These are phyloP conservation scores for Coniella lustricola DNA, from an alignment of 2,329 filamentous ascomycete genomes.

Conservation along the genomic window DNA sequence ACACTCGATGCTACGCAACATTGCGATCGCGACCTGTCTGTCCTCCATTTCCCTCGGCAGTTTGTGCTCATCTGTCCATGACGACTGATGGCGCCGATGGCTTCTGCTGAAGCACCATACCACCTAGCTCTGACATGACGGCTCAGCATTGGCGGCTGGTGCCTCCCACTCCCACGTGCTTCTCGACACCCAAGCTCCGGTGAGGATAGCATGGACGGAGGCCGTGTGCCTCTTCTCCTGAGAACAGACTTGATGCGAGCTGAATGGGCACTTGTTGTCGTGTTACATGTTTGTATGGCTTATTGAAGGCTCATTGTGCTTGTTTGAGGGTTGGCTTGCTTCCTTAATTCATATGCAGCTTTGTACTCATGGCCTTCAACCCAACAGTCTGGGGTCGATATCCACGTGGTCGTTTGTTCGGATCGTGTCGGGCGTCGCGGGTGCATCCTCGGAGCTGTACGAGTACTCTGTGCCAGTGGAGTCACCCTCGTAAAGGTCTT, in stretches of 20 bases:
- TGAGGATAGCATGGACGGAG: too few relatives aligned
- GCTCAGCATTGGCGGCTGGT: not conserved
- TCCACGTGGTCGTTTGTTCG: conserved; percentile 4
- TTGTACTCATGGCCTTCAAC: not conserved
- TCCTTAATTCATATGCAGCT: too few relatives aligned
- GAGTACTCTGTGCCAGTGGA: conserved; percentile 7
- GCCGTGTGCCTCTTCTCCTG: too few relatives aligned
- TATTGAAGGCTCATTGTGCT: too few relatives aligned
- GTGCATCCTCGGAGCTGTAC: conserved; percentile 6
- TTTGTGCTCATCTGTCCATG: not conserved
- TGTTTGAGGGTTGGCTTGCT: too few relatives aligned
- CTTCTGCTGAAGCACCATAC: not conserved
- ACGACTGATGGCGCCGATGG: not conserved
- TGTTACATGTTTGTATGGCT: too few relatives aligned
- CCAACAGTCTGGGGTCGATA: conserved; percentile 2
- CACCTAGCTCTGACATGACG: not conserved
- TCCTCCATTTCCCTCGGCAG: not conserved
- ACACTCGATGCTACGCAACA: not conserved
- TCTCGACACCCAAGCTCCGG: too few relatives aligned
- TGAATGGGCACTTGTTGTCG: too few relatives aligned
- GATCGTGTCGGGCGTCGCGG: conserved; percentile 8
- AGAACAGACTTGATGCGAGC: too few relatives aligned
- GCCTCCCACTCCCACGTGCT: not conserved
- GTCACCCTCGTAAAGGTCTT: conserved; percentile 5
- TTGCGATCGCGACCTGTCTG: not conserved